Evolutionary conservation across 345 rosid genomes (phyloP).

Genomic region (Pugionium cornutum): DNA sequence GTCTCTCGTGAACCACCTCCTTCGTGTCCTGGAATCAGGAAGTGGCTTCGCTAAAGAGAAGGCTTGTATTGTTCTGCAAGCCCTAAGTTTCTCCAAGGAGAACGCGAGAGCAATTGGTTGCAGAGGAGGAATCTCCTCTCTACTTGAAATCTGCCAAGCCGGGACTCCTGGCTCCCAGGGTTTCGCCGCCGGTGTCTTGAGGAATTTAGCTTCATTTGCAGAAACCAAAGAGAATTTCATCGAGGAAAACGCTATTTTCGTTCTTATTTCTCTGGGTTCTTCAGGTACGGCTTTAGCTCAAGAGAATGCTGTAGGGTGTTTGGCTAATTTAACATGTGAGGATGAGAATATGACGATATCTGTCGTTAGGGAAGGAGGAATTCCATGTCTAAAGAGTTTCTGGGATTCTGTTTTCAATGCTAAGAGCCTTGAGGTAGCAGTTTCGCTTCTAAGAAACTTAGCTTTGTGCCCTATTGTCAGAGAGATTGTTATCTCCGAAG

Average conservation of each 20-base stretch:
- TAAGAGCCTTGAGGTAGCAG: constrained; percentile 63
- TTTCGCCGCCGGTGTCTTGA: constrained; percentile 81
- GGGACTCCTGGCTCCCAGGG: constrained; percentile 90
- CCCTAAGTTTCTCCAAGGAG: constrained; percentile 68
- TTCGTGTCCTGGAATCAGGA: constrained; percentile 82
- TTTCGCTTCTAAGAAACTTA: constrained; percentile 54
- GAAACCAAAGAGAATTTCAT: constrained; percentile 73
- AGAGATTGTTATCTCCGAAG: constrained; percentile 64
- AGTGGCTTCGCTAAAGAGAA: constrained; percentile 82
- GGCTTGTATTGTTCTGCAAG: constrained; percentile 80
- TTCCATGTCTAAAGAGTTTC: constrained; percentile 69
- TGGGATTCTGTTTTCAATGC: constrained; percentile 66
- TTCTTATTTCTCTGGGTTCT: constrained; percentile 58
- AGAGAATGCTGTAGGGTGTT: constrained; percentile 78
- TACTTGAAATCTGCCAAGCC: constrained; percentile 71
- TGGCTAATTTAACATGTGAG: constrained; percentile 58
- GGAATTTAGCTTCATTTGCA: constrained; percentile 55
- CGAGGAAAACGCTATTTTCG: constrained; percentile 65
- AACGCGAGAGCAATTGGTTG: constrained; percentile 81
- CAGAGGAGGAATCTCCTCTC: constrained; percentile 84
- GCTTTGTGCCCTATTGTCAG: constrained; percentile 59
- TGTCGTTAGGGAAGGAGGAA: constrained; percentile 65
- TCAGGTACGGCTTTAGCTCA: constrained; percentile 77
- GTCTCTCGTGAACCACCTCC: constrained; percentile 67
- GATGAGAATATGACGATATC: constrained; percentile 63